Conservation (phyloP, 1,284 basidiomycete genomes). For the Papiliotrema terrestris region DNA sequence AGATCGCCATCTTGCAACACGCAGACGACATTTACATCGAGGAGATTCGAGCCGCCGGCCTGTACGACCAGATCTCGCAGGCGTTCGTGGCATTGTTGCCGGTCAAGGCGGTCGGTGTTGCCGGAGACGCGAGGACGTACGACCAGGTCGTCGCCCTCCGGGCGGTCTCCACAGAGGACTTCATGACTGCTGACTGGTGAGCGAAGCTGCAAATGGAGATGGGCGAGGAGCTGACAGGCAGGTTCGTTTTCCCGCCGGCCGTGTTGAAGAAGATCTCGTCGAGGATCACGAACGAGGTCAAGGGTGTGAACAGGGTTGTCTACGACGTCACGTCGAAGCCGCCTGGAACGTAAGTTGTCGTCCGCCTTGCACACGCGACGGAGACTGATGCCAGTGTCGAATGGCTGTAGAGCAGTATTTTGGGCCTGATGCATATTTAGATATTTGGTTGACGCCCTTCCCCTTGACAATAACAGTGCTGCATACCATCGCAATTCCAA, state of each 20-base stretch:
- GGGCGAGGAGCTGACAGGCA: slow-evolving; percentile 32
- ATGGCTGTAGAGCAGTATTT: slow-evolving; percentile 30
- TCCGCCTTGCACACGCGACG: background rate
- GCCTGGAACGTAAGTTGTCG: slow-evolving; percentile 63
- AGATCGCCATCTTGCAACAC: slow-evolving; percentile 90
- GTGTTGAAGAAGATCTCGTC: slow-evolving; percentile 90
- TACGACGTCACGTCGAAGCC: slow-evolving; percentile 99
- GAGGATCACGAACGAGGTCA: slow-evolving; percentile 89
- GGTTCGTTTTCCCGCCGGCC: slow-evolving; percentile 92
- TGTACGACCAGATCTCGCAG: slow-evolving; percentile 94
- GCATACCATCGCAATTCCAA: no score
- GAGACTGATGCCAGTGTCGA: slow-evolving; percentile 31
- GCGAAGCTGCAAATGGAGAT: slow-evolving; percentile 1
- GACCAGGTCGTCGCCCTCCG: slow-evolving; percentile 92
- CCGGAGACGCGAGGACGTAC: slow-evolving; percentile 95
- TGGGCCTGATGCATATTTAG: no score
- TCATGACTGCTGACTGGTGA: slow-evolving; percentile 96
- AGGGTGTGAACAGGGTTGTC: slow-evolving; percentile 86
- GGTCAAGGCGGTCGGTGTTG: slow-evolving; percentile 94
- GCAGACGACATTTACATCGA: slow-evolving; percentile 98
- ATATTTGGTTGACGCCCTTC: no score
- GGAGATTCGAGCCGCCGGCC: slow-evolving; percentile 85
- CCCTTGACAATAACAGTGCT: no score
- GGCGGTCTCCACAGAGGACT: slow-evolving; percentile 90
- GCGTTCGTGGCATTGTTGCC: slow-evolving; percentile 97